A percentile compares a stretch with the other conserved stretches of the same genome.
These are phyloP conservation scores for Entamoeba invadens DNA, from an alignment of 208 protist genomes.

Conservation along the genomic window DNA sequence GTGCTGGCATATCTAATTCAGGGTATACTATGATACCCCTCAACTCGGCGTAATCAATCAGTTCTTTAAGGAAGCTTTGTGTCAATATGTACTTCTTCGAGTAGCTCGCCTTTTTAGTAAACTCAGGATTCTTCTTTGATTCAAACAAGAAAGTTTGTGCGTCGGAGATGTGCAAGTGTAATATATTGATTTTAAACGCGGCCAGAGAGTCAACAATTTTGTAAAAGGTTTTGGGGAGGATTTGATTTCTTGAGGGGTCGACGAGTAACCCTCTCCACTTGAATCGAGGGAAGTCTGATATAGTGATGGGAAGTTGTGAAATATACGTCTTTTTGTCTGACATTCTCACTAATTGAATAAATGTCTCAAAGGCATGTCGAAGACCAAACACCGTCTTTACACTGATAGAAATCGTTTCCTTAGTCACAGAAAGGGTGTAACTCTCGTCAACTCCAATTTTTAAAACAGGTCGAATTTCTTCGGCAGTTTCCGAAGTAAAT, in stretches of 20 bases:
- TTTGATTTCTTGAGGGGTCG: conserved; percentile 46
- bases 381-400: neutral
- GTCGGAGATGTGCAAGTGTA: conserved; percentile 50
- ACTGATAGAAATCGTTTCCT: neutral
- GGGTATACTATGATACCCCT: conserved; percentile 18
- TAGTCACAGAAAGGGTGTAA: neutral
- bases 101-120: conserved; percentile 32
- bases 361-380: conserved; percentile 9
- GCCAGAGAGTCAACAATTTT: conserved; percentile 39
- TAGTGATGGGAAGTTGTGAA: neutral
- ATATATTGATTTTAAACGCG: conserved; percentile 43
- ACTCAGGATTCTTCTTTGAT: conserved; percentile 18
- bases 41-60: neutral
- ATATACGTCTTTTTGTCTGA: neutral
- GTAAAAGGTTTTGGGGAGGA: conserved; percentile 23
- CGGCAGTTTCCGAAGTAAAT: neutral
- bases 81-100: conserved; percentile 13
- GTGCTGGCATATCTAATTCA: conserved; percentile 20
- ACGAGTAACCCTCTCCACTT: conserved; percentile 47
- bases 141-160: conserved; percentile 44
- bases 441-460: neutral
- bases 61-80: conserved; percentile 24
- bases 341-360: conserved; percentile 9
- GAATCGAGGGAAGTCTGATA: conserved; percentile 45
- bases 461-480: neutral